Conservation (phyloP, 768 basidiomycete species). For the Tricholoma matsutake region DNA sequence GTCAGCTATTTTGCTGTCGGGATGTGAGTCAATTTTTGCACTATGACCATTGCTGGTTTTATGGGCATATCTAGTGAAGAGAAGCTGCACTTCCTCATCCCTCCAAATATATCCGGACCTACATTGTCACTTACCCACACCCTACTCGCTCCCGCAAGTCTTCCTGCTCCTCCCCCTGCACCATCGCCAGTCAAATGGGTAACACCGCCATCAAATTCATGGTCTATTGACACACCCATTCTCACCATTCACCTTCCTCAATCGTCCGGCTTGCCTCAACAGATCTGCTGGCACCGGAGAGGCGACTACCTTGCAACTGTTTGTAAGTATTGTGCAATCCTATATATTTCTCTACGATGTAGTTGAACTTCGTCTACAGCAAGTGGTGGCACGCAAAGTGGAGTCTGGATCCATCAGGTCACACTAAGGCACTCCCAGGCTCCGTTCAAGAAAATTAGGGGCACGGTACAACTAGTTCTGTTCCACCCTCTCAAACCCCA, state of each 20-base stretch:
- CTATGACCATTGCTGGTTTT: not conserved
- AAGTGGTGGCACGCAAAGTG: slow-evolving; percentile 66
- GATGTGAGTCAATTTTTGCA: slow-evolving; percentile 52
- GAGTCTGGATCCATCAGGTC: slow-evolving; percentile 95
- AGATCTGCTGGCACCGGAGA: slow-evolving; percentile 88
- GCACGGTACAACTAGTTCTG: slow-evolving; percentile 82
- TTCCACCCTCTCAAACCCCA: slow-evolving; percentile 95
- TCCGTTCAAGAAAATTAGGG: slow-evolving; percentile 95
- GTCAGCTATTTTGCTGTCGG: slow-evolving; percentile 76
- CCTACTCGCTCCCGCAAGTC: slow-evolving; percentile 59
- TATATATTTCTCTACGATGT: slow-evolving; percentile 6
- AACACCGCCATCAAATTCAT: slow-evolving; percentile 42
- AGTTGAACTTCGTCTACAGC: slow-evolving; percentile 35
- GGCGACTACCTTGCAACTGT: slow-evolving; percentile 97
- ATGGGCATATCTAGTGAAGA: slow-evolving; percentile 58
- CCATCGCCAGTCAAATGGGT: slow-evolving; percentile 74
- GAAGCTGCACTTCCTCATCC: slow-evolving; percentile 73
- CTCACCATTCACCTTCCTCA: slow-evolving; percentile 61
- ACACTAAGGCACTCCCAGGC: slow-evolving; percentile 94
- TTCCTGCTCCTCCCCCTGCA: slow-evolving; percentile 51
- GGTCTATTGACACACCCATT: slow-evolving; percentile 52
- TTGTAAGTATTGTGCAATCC: slow-evolving; percentile 53
- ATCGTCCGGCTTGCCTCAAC: slow-evolving; percentile 68
- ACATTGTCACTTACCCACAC: slow-evolving; percentile 57
- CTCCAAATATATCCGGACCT: slow-evolving; percentile 67